These are phyloP conservation scores for Tolypocladium nubicola DNA, from an alignment of 2,329 filamentous ascomycete genomes.

Conservation along the genomic window DNA sequence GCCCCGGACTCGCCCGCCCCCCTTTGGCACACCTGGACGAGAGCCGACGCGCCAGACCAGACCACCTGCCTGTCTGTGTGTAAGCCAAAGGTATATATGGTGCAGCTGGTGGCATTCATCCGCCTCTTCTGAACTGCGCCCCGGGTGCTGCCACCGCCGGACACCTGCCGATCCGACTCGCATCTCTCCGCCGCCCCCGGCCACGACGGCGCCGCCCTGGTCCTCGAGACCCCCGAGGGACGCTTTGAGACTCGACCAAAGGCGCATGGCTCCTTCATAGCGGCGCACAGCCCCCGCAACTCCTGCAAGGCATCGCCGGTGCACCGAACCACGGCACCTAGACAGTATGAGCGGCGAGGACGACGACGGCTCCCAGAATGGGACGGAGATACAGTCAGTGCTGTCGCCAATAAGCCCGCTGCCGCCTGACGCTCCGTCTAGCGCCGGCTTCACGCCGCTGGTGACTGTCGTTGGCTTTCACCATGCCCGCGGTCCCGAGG, in stretches of 20 bases:
- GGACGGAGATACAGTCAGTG: conserved; percentile 15
- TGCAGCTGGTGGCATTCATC: neutral
- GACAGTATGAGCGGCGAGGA: conserved; percentile 19
- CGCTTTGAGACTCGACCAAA: too few species aligned
- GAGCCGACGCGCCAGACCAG: neutral
- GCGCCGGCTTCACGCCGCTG: conserved; percentile 48
- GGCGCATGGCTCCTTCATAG: neutral
- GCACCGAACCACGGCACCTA: neutral
- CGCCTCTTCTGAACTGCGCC: neutral
- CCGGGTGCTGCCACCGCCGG: neutral
- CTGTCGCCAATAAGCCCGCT: conserved; percentile 21
- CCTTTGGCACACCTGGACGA: neutral
- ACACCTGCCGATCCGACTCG: neutral
- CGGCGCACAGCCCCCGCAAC: neutral
- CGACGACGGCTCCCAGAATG: conserved; percentile 11
- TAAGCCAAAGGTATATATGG: neutral
- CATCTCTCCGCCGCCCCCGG: neutral
- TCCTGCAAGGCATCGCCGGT: neutral
- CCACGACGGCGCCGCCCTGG: neutral
- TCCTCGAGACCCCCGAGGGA: too few species aligned
- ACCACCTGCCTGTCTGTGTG: neutral
- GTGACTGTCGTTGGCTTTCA: conserved; percentile 78
- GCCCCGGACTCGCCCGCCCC: neutral
- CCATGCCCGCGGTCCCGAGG: conserved; percentile 80
- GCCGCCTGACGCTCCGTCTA: conserved; percentile 18